Evolutionary conservation across 345 rosid genomes (phyloP).

Genomic region (Raphanus sativus): DNA sequence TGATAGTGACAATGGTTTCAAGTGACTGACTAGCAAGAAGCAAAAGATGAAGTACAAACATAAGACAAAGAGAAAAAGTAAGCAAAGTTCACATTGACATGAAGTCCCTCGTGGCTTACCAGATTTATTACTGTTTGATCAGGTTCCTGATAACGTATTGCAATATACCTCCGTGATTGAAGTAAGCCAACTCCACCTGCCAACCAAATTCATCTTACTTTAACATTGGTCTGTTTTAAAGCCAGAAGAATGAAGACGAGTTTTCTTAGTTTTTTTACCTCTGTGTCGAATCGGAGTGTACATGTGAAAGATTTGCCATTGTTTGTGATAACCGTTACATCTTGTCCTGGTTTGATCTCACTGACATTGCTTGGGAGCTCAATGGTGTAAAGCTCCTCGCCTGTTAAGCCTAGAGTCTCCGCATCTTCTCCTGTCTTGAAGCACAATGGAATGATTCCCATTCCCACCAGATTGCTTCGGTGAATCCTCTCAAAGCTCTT

Average conservation of each 20-base stretch:
- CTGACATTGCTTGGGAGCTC: conserved; percentile 59
- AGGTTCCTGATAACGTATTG: neutral
- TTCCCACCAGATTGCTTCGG: conserved; percentile 84
- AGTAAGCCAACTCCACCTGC: neutral
- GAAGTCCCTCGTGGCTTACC: neutral
- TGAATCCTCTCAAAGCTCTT: conserved; percentile 92
- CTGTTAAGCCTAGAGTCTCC: conserved; percentile 70
- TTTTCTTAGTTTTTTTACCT: conserved; percentile 46
- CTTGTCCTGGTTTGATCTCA: conserved; percentile 86
- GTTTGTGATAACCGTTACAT: conserved; percentile 64
- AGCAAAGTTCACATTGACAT: neutral
- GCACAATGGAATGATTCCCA: conserved; percentile 83
- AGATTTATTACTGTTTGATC: neutral
- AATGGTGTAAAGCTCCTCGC: conserved; percentile 74
- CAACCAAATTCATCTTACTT: neutral
- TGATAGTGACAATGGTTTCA: neutral
- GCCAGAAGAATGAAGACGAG: neutral
- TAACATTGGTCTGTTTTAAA: neutral
- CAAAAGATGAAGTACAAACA: neutral
- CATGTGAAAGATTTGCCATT: conserved; percentile 74
- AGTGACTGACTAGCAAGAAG: neutral
- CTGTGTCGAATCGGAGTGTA: conserved; percentile 71
- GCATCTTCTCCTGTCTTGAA: conserved; percentile 88
- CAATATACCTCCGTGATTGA: neutral
- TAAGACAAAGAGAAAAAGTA: neutral